phyloP scores from a whole-genome alignment of 139 green algal genomes.

The Diplosphaera chodatii region DNA sequence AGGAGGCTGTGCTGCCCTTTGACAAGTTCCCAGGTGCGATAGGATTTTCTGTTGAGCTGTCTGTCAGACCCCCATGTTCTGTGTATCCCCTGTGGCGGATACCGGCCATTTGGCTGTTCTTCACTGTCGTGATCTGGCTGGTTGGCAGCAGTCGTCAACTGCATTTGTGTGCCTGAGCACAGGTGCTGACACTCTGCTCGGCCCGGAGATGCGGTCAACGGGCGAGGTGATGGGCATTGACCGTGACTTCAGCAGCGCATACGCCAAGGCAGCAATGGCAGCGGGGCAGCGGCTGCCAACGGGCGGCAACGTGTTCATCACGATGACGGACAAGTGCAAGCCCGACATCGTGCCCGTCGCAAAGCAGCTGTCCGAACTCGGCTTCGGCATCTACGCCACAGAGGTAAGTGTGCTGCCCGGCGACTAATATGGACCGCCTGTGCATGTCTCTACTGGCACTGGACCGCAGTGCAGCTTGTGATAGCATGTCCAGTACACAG shows the following conservation, averaged over 20 bases:
- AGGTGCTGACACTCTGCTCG: slow-evolving; percentile 88
- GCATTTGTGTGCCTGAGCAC: too few relatives aligned
- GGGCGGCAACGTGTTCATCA: slow-evolving; percentile 87
- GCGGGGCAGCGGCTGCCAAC: slow-evolving; percentile 79
- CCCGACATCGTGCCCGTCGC: slow-evolving; percentile 69
- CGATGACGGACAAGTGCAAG: slow-evolving; percentile 91
- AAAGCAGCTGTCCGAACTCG: slow-evolving; percentile 72
- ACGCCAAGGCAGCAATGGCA: slow-evolving; percentile 94
- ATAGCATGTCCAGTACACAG: too few relatives aligned
- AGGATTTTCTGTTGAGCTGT: too few relatives aligned
- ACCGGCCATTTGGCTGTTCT: too few relatives aligned
- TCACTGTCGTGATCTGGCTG: too few relatives aligned
- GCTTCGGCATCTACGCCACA: slow-evolving; percentile 86
- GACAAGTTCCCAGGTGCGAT: slow-evolving; percentile 90
- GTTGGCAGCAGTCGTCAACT: too few relatives aligned
- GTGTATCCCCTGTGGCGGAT: too few relatives aligned
- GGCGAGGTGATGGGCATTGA: slow-evolving; percentile 97
- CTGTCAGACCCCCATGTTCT: too few relatives aligned
- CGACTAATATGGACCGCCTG: too few relatives aligned
- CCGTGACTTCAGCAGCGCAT: slow-evolving; percentile 81
- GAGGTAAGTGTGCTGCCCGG: not conserved
- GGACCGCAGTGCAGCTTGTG: too few relatives aligned
- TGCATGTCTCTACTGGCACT: too few relatives aligned
- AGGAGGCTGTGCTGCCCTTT: slow-evolving; percentile 99
- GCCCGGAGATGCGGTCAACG: slow-evolving; percentile 97